Evolutionary conservation across 192 early-diverging fungal genomes (phyloP), one percentile per base, ranked within the genome.

Genomic region (Helicostylum pulchrum): DNA sequence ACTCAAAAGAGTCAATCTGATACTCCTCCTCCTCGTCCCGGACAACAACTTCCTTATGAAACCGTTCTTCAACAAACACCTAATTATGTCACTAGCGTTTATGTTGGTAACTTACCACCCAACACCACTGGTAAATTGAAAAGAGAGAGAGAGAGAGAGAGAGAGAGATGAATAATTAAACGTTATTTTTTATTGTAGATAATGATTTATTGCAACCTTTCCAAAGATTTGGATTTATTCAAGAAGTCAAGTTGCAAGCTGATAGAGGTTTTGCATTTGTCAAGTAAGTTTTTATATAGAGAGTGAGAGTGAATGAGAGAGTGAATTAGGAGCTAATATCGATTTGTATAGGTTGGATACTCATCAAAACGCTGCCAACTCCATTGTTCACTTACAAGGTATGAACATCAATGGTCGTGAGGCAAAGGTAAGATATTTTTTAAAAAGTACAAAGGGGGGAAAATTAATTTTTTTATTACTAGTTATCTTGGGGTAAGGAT

Each of bases 251-350:
- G 58, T 76, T 96, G 72, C 92, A 94, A 72, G 78, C 84, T 11
- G 94, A 94, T 47, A 88, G 90, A 61, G 94, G 94, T 10, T 96
- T 87, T 72, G 92, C 88, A 5, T 96, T 96, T 74, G 82, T 94
- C 68, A 92, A 90, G 85, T 87, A 66, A 54, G 78, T 47, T 11
- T 17, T 39, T 53, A n/a, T n/a, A 4, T 17, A 30, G 36, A 4
- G 9, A 39, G 36, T 0, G 9, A 9, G 36, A 39, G 36, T 0
- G 9, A 9, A 5, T 3, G 9, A 6, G 5, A 39, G 9, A 39
- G 9, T 0, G 9, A 39, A 4, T 9, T 9, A 26, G 23, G 8
- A 17, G n/a, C 19, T 49, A 26, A 26, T 34, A n/a, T 50, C 7
- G 1, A 19, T 44, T 50, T n/a, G 2, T 15, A 32, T 49, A 87